Base-by-base conservation (phyloP, 257 asterid species). In the Scutellaria baicalensis region DNA sequence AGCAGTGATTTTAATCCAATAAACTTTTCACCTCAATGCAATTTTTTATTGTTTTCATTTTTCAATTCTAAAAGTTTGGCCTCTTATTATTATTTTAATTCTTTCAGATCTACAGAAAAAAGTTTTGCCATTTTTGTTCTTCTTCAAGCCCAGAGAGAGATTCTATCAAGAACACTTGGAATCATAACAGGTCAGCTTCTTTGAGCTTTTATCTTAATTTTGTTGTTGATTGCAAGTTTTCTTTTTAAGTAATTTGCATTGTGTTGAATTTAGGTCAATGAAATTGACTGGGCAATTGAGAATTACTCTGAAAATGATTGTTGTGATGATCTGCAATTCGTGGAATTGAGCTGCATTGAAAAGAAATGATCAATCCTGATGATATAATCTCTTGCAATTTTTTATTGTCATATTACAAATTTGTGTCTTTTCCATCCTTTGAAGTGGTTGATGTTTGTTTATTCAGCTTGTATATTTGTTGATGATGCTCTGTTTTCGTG, bases 81-180 rank as follows among this genome's bases (percentile, higher is more conserved):
- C 75, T 76, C 44, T 74, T 52, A 58, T 3, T 65, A 8, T 36
- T 58, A 3, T 33, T 40, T 76, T 68, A 77, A 58, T 85, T 78
- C 81, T 60, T 77, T 68, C 83, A 78, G 85, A 78, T 81, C 85
- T 78, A 78, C 75, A 23, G 75, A 71, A 59, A 54, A 80, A 80
- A 78, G 70, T 62, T 81, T 67, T 50, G 40, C 73, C 79, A n/a
- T n/a, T 70, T 61, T 66, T 47, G 35, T 67, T 61, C 70, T 72
- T 69, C 61, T 59, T 59, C 33, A 27, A 27, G 39, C 47, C 67
- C 39, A 57, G 54, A 44, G 14, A 23, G 47, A 18, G 43, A 57
- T n/a, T 40, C 64, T 31, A 62, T 71, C 71, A 17, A 38, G 31
- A 50, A 49, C 33, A 64, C 51, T 64, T 47, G 35, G 9, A 61